phyloP scores from a whole-genome alignment of 1,284 basidiomycete genomes.

The Ceratobasidium sp. region DNA sequence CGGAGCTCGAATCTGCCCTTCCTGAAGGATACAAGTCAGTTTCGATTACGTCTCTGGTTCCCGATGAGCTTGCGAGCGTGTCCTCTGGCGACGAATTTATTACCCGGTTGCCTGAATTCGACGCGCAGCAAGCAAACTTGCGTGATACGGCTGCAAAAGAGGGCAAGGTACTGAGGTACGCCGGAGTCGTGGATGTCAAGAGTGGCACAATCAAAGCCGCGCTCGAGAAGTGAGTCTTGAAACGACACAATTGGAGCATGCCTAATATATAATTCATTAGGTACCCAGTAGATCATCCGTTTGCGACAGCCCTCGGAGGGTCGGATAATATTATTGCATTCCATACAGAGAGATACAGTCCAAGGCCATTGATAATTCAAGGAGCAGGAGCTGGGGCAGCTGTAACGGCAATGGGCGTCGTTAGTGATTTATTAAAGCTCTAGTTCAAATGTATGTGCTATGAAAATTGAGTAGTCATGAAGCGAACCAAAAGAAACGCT shows the following conservation, averaged over 20 bases:
- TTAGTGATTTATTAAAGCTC: slow-evolving; percentile 74
- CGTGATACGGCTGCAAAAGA: slow-evolving; percentile 78
- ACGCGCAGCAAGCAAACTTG: slow-evolving; percentile 78
- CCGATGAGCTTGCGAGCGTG: slow-evolving; percentile 67
- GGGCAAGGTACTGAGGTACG: slow-evolving; percentile 88
- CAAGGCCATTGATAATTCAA: slow-evolving; percentile 88
- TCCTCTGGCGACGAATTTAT: slow-evolving; percentile 86
- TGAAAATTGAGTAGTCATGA: not conserved
- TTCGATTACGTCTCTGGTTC: slow-evolving; percentile 86
- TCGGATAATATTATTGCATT: slow-evolving; percentile 99
- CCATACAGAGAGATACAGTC: slow-evolving; percentile 87
- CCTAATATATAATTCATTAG: slow-evolving; percentile 53
- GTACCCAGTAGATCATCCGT: slow-evolving; percentile 88
- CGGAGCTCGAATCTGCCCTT: slow-evolving; percentile 60
- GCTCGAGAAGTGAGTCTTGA: slow-evolving; percentile 71
- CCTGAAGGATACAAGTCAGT: slow-evolving; percentile 81
- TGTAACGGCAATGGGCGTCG: slow-evolving; percentile 97
- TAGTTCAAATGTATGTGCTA: not conserved
- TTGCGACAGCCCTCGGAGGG: slow-evolving; percentile 93
- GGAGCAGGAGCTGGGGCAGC: slow-evolving; percentile 96
- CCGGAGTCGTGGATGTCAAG: slow-evolving; percentile 90
- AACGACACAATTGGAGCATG: slow-evolving; percentile 44
- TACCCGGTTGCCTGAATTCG: slow-evolving; percentile 80
- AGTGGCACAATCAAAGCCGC: slow-evolving; percentile 81
- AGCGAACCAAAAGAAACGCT: too few species aligned